These are phyloP conservation scores for Malassezia slooffiae DNA, from an alignment of 1,284 basidiomycete species.

Conservation along the genomic window DNA sequence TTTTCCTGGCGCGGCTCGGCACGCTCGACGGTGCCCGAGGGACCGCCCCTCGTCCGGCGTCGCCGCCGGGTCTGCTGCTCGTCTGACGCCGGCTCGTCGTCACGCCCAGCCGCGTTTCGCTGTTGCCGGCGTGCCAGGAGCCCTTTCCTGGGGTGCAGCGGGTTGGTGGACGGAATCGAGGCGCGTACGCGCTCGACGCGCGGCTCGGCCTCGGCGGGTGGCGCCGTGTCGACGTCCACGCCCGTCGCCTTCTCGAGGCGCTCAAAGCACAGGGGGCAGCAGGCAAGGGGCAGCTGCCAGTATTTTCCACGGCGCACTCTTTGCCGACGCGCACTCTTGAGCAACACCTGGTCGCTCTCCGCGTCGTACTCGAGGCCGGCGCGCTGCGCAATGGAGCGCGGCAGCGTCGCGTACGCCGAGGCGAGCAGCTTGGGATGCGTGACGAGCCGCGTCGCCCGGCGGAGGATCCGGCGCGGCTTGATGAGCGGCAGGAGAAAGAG, in stretches of 20 bases:
- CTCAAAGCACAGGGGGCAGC: slow-evolving; percentile 41
- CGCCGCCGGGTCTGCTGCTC: not conserved
- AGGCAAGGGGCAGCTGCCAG: slow-evolving; percentile 23
- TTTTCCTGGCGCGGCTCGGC: not conserved
- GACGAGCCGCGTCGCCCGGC: slow-evolving; percentile 51
- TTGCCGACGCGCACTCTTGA: slow-evolving; percentile 3
- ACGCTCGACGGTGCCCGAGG: not conserved
- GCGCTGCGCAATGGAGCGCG: slow-evolving; percentile 17
- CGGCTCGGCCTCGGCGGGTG: slow-evolving; percentile 1
- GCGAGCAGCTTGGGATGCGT: slow-evolving; percentile 34
- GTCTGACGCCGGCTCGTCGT: not conserved
- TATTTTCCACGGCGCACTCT: slow-evolving; percentile 26
- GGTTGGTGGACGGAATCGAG: slow-evolving; percentile 17
- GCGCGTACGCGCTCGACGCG: not conserved
- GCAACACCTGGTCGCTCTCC: slow-evolving; percentile 9
- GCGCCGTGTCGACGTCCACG: slow-evolving; percentile 13
- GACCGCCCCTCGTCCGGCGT: not conserved
- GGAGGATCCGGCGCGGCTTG: slow-evolving; percentile 55
- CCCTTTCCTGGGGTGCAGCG: slow-evolving; percentile 24
- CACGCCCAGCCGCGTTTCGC: too few relatives aligned
- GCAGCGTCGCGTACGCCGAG: slow-evolving; percentile 37
- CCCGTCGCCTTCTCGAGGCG: slow-evolving; percentile 27
- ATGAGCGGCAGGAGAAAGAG: slow-evolving; percentile 82
- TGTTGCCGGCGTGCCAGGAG: too few relatives aligned
- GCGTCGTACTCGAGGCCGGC: slow-evolving; percentile 25